Base-by-base conservation (phyloP, 2,329 filamentous ascomycete species). In the Neurospora crassa region DNA sequence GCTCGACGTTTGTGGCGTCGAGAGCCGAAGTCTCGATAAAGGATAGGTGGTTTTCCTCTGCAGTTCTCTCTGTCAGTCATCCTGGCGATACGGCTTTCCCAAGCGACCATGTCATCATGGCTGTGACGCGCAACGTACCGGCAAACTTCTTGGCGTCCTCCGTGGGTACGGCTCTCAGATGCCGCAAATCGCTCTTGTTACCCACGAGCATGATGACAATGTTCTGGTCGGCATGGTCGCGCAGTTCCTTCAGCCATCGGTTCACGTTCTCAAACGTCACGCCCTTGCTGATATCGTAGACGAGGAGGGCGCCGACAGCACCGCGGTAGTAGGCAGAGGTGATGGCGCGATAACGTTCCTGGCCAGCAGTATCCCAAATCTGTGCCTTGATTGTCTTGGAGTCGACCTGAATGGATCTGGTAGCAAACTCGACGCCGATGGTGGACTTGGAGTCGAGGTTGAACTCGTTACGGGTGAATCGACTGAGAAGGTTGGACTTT, bases 141-240 rank as follows among this genome's bases (percentile, higher is more conserved):
- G 96, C 96, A 89, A 99, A 99, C 74, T 93, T 88, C 85, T 98
- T 99, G 78, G 95, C 96, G 83, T 98, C 95, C 81, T 99, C 96
- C 73, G 96, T 99, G 69, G 96, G 94, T 76, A 99, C 96, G 76
- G 96, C 96, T 81, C 96, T 90, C 80, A 99, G 87, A 84, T 99
- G 96, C 83, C 94, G 92, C 91, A 98, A 92, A 97, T 99, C 96
- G 83, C 94, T 98, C 92, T 99, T 99, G 90, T 99, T 99, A 83
- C 96, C 96, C 71, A 98, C 96, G 79, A 99, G 87, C 96, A 99
- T 99, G 82, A 99, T 99, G 79, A 99, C 94, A 79, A 98, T 97
- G 85, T 98, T 98, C 79, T 94, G 94, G 82, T 99, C 96, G 78
- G 96, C 96, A 83, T 99, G 94, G 81, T 97, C 96, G 78, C 96